Base-by-base conservation (phyloP, 2,329 filamentous ascomycete species). In the Pseudopyricularia cyperi region DNA sequence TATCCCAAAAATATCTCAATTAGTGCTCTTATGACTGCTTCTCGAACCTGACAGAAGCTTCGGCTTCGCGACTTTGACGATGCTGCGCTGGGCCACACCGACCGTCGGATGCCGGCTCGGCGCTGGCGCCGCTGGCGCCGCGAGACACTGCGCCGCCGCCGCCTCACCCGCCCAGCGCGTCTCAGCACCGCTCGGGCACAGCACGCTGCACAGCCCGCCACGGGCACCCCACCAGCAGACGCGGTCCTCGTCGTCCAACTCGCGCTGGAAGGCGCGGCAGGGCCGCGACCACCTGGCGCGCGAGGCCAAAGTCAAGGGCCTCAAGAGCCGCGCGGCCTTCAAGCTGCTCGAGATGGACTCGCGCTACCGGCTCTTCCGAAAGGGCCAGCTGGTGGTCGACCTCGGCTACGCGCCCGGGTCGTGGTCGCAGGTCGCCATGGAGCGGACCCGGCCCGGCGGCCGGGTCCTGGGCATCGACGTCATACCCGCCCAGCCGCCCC, bases 271-370 rank as follows among this genome's bases (percentile, higher is more conserved):
- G 65, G 75, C 77, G 51, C 83, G 93, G 19, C 90, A 96, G 63
- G 72, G 72, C 37, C 76, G 68, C 39, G 93, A 98, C 68, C 68
- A 68, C 17, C 95, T 82, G 64, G 79, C 85, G 0, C 79, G 79
- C 52, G 80, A 86, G 59, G 90, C 93, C 46, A 85, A 82, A 61
- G 81, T 94, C 2, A 77, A 86, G 58, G 84, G 84, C 0, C 70
- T 96, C 53, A 96, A 91, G 68, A 94, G 89, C 60, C 81, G 93
- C 56, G 93, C 93, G 26, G 93, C 90, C 0, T 96, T 93, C 67
- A 98, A 98, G 67, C 72, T 98, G 9, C 68, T 96, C 17, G 56
- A 90, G 85, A 87, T 98, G 68, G 85, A 97, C 68, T 71, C 82
- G 17, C 88, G 86, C 60, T 85, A 94, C 66, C 79, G 73, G 50